Evolutionary conservation across 2,329 filamentous ascomycete genomes (phyloP).

Genomic region (Fusarium papillatum): DNA sequence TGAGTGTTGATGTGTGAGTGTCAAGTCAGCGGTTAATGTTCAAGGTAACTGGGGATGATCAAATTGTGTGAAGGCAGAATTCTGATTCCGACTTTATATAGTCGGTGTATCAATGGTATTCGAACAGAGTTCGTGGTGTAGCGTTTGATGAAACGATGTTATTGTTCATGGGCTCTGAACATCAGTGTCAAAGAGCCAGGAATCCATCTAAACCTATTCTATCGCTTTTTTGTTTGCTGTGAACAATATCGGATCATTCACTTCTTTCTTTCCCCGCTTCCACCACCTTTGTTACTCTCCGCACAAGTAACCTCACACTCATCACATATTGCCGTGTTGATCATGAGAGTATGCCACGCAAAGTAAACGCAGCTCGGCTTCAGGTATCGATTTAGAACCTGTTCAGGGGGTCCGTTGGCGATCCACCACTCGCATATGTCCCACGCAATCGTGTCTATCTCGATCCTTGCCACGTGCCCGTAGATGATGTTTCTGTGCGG

Average conservation of each 20-base stretch:
- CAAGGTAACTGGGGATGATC: background rate
- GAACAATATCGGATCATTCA: background rate
- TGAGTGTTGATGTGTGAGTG: background rate
- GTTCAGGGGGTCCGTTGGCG: slow-evolving; percentile 41
- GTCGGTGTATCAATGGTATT: background rate
- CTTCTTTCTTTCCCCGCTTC: slow-evolving; percentile 10
- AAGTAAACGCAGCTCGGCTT: slow-evolving; percentile 42
- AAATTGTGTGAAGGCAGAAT: background rate
- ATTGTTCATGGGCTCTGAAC: background rate
- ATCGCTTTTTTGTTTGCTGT: background rate
- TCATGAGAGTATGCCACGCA: slow-evolving; percentile 37
- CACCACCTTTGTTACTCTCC: slow-evolving; percentile 4
- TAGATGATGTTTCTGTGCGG: slow-evolving; percentile 33
- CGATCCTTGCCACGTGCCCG: slow-evolving; percentile 38
- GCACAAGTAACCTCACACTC: slow-evolving; percentile 32
- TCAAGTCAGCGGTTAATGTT: background rate
- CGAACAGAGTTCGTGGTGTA: background rate
- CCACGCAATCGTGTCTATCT: slow-evolving; percentile 40
- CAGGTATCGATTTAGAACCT: slow-evolving; percentile 43
- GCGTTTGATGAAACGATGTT: background rate
- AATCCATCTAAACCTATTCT: background rate
- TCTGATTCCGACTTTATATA: background rate
- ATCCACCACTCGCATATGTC: slow-evolving; percentile 46
- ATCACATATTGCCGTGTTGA: slow-evolving; percentile 26
- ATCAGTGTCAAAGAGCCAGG: background rate